Base-by-base conservation (phyloP, 31 red algal genomes). In the Asparagopsis taxiformis region DNA sequence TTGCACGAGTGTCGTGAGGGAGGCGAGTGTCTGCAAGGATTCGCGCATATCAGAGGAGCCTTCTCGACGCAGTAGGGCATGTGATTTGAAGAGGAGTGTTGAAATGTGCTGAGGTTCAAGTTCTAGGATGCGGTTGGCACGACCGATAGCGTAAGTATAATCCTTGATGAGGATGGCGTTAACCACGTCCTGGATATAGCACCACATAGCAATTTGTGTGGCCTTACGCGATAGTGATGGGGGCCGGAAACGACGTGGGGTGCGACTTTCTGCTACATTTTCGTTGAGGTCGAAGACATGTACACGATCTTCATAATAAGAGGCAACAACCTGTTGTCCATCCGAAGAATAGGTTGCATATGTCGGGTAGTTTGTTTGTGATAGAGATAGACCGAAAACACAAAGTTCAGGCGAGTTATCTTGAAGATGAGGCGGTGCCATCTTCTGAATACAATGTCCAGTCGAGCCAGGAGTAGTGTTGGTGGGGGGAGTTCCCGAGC, bases 321-420 rank as follows among this genome's bases (percentile, higher is more conserved):
- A 76, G 34, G 82, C 82, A 23, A 86, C 82, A 5, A 86, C 70
- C 39, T 86, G 70, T 5, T 51, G 44, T 46, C 55, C 70, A 59
- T 86, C 82, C 10, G 70, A 26, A 31, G 82, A 75, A 59, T 66
- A 86, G 33, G 69, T 86, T 1, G 82, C 82, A 59, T 65, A 86
- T 30, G 82, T 86, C n/a, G 71, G 59, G 31, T 66, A 76, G 4
- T 46, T 46, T 6, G 62, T 56, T 17, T 26, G 59, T 11, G 38
- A 17, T 23, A 63, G 35, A 29, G 21, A 17, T 3, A 20, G 59
- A 17, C 50, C 34, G 25, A 46, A 33, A 17, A 55, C 36, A 43
- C 48, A 65, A 31, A 32, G 51, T 49, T 86, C 82, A 3, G 82
- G 70, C 9, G 82, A 20, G 26, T 28, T 16, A 2, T 75, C 63